Conservation (phyloP, 1,139 yeast species). For the Blastobotrys illinoisensis region DNA sequence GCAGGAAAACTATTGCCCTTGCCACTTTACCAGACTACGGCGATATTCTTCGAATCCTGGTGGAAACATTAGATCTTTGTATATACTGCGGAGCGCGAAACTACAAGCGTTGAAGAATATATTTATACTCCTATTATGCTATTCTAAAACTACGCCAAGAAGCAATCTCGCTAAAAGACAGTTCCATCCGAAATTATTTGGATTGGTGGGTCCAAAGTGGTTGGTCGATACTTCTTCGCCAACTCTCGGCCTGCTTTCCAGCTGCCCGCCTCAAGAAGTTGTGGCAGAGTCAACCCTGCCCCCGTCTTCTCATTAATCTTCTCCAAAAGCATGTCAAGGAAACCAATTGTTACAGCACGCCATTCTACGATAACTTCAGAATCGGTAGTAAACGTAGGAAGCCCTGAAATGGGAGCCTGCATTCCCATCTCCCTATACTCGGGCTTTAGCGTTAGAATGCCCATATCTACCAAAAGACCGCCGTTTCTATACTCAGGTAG, state of each 20-base stretch:
- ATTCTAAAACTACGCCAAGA: not conserved
- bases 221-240: constrained; percentile 44
- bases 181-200: constrained; percentile 55
- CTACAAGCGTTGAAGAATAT: constrained; percentile 17
- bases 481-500: constrained; percentile 62
- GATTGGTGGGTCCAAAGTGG: constrained; percentile 53
- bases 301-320: constrained; percentile 39
- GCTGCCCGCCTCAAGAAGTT: constrained; percentile 57
- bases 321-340: constrained; percentile 46
- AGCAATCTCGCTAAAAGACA: constrained; percentile 36
- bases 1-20: constrained; percentile 14
- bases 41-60: constrained; percentile 13
- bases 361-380: constrained; percentile 60
- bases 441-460: constrained; percentile 43
- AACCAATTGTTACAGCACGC: constrained; percentile 53
- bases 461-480: constrained; percentile 51
- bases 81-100: constrained; percentile 24
- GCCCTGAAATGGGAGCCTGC: constrained; percentile 26
- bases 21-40: constrained; percentile 7
- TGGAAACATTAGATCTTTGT: constrained; percentile 20
- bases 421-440: constrained; percentile 31
- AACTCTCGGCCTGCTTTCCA: constrained; percentile 59
- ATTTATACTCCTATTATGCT: not conserved
- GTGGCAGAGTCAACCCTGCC: constrained; percentile 42
- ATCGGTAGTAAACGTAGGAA: constrained; percentile 48